Base-by-base conservation (phyloP, 2,329 filamentous ascomycete genomes). In the Bretziella fagacearum region DNA sequence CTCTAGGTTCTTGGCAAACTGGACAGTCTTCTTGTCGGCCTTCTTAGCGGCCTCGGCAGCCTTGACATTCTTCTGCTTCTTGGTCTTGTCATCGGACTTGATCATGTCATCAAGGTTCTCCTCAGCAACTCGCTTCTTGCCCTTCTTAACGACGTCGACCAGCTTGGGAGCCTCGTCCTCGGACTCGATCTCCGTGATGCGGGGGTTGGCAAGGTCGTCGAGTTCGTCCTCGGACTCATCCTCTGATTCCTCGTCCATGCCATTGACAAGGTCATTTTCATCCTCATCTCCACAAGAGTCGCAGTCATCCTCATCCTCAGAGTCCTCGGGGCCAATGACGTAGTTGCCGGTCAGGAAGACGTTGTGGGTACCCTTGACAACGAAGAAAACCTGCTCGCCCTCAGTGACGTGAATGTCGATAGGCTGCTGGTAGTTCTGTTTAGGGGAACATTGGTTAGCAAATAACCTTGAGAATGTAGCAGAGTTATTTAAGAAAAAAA, bases 1-100 rank as follows among this genome's bases (percentile, higher is more conserved):
- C 71, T 96, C 91, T 53, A 98, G 84, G 65, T 96, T 87, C 75
- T 96, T 95, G 60, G 91, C 89, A 63, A 98, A 98, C 65, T 94
- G 85, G 52, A 98, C 91, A 72, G 95, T 96, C 77, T 95, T 95
- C 64, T 83, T 81, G 49, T 70, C 68, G 62, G 79, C 77, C 55
- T 73, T 66, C 55, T 73, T 66, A 54, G 73, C 66, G 56, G 79
- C 74, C 44, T 71, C 65, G 51, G 81, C 76, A 51, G 91, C 79
- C 61, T 95, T 82, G 55, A 89, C 91, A 62, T 93, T 84, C 73
- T 96, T 96, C 74, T 94, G 95, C 79, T 93, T 93, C 54, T 89
- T 74, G 74, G 95, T 95, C 81, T 98, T 96, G 58, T 71, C 61
- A 56, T 86, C 81, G 54, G 76, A 74, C 59, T 77, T 70, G 58